These are phyloP conservation scores for Straminergon stramineum DNA, from an alignment of 225 moss, liverwort and hornwort species.

Conservation along the genomic window DNA sequence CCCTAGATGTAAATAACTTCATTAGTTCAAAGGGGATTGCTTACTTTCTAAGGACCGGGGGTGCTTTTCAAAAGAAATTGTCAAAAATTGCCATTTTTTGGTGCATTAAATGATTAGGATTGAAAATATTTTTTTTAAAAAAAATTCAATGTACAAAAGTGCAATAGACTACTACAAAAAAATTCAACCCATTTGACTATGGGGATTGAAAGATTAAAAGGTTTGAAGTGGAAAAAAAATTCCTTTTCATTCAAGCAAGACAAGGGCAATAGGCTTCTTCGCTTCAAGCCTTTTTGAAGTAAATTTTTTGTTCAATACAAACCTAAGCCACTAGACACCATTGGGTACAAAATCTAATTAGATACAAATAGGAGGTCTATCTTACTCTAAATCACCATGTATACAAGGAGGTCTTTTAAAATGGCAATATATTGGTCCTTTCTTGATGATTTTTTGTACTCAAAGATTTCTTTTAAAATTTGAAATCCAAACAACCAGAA, in stretches of 20 bases:
- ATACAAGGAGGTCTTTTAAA: too few species aligned
- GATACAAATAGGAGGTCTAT: not conserved
- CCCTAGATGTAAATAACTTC: not conserved
- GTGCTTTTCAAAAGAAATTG: not conserved
- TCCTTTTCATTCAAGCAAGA: not conserved
- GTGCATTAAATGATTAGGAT: not conserved
- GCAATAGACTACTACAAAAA: not conserved
- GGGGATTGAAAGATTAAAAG: accelerated
- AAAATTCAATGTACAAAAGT: not conserved
- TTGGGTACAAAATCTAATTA: not conserved
- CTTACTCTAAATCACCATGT: too few species aligned
- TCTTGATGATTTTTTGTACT: not conserved
- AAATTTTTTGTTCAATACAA: too few species aligned
- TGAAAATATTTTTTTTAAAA: too few species aligned
- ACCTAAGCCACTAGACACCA: not conserved
- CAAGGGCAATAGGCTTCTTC: not conserved
- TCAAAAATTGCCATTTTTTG: not conserved
- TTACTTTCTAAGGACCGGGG: accelerated
- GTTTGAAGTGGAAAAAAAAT: not conserved
- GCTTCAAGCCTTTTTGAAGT: not conserved
- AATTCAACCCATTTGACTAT: accelerated
- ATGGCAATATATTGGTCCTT: accelerated
- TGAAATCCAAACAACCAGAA: not conserved
- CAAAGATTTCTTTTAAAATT: accelerated
- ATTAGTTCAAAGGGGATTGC: accelerated